These are phyloP conservation scores for Grammothele lineata DNA, from an alignment of 768 basidiomycete species.

Conservation along the genomic window DNA sequence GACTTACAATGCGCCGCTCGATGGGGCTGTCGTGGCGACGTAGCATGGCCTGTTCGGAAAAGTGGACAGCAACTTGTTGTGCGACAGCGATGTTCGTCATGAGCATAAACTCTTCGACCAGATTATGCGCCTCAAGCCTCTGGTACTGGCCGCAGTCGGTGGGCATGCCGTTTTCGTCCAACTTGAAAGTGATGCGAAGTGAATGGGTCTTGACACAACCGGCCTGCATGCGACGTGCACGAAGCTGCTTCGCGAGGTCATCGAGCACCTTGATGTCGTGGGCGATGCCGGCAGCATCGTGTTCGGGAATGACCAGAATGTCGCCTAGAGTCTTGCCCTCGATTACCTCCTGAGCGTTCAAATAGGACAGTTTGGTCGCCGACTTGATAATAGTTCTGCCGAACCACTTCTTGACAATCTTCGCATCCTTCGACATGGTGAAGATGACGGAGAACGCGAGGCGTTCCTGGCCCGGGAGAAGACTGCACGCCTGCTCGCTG, in stretches of 20 bases:
- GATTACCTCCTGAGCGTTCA: constrained; percentile 77
- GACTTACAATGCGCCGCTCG: constrained; percentile 80
- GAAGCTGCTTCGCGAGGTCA: constrained; percentile 67
- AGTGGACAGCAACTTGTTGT: constrained; percentile 87
- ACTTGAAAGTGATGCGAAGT: constrained; percentile 65
- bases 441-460: constrained; percentile 89
- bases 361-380: constrained; percentile 79
- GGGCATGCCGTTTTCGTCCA: constrained; percentile 79
- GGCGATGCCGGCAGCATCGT: constrained; percentile 57
- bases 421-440: constrained; percentile 79
- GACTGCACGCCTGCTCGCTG: constrained; percentile 89
- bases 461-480: constrained; percentile 83
- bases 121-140: constrained; percentile 64
- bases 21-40: constrained; percentile 92
- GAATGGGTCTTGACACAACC: constrained; percentile 75
- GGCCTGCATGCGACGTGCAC: constrained; percentile 67
- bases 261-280: constrained; percentile 72
- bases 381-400: constrained; percentile 94
- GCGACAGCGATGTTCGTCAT: constrained; percentile 87
- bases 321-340: constrained; percentile 61
- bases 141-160: constrained; percentile 69
- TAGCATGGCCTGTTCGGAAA: constrained; percentile 96
- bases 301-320: constrained; percentile 51
- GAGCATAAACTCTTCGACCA: constrained; percentile 98
- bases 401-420: constrained; percentile 85